These are phyloP conservation scores for Claviceps citrina DNA, from an alignment of 2,329 filamentous ascomycete species.

Conservation along the genomic window DNA sequence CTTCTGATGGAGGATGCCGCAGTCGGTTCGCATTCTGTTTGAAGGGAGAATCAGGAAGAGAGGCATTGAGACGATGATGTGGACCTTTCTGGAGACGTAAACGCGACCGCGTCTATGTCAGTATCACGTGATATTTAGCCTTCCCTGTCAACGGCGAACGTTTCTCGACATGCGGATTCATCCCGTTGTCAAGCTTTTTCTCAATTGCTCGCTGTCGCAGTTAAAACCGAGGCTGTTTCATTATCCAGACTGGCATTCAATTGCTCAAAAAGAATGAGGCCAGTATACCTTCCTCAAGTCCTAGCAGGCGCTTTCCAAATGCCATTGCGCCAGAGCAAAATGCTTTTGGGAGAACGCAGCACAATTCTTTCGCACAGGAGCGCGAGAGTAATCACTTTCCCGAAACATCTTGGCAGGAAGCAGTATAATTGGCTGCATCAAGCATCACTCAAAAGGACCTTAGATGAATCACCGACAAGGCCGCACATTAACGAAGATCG, in stretches of 20 bases:
- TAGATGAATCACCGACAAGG: neutral
- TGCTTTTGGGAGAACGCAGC: neutral
- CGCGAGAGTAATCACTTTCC: neutral
- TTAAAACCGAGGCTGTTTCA: neutral
- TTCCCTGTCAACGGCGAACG: neutral
- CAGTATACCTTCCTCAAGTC: neutral
- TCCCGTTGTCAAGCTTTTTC: neutral
- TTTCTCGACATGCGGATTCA: neutral
- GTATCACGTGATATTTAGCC: neutral
- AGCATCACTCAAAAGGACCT: neutral
- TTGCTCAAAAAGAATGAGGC: conserved; percentile 5
- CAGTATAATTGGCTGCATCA: neutral
- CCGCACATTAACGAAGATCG: conserved; percentile 1
- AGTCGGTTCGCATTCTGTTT: neutral
- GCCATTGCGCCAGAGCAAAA: neutral
- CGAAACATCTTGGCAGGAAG: neutral
- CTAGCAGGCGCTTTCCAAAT: neutral
- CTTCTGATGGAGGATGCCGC: neutral
- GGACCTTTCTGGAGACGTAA: too few species aligned
- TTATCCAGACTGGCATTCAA: neutral
- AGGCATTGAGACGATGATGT: neutral
- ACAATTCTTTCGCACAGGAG: neutral
- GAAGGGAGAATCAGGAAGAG: neutral
- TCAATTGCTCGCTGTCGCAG: neutral
- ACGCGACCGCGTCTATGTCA: neutral